These are phyloP conservation scores for Trametes pubescens DNA, from an alignment of 1,284 basidiomycete genomes.

Conservation along the genomic window DNA sequence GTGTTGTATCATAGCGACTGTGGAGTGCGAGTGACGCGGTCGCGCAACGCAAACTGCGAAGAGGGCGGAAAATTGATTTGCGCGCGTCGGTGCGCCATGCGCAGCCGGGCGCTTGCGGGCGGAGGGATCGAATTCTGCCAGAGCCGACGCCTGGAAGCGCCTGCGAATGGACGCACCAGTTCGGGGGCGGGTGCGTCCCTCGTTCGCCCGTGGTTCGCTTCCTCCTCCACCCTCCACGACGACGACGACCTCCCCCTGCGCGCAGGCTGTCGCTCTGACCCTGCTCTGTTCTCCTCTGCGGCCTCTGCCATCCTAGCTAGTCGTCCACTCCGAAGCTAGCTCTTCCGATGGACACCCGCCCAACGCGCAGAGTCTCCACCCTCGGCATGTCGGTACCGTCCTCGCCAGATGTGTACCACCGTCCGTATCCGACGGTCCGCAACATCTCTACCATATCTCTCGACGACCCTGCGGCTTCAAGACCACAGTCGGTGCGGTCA, in stretches of 20 bases:
- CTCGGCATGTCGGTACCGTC: slow-evolving; percentile 41
- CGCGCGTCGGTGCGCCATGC: background rate
- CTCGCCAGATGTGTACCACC: slow-evolving; percentile 50
- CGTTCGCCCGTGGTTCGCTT: slow-evolving; percentile 29
- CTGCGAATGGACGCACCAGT: slow-evolving; percentile 15
- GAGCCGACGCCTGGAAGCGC: slow-evolving; percentile 22
- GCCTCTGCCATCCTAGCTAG: slow-evolving; percentile 22
- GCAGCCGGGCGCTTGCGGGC: slow-evolving; percentile 12
- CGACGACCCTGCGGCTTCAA: slow-evolving; percentile 35
- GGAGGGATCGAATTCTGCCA: slow-evolving; percentile 15
- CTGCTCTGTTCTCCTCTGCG: slow-evolving; percentile 20
- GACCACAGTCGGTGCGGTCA: slow-evolving; percentile 33
- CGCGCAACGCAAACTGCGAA: background rate
- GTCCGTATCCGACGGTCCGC: slow-evolving; percentile 50
- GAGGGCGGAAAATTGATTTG: slow-evolving; percentile 3
- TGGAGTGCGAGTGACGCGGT: background rate
- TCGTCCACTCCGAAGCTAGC: slow-evolving; percentile 1
- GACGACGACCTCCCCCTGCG: slow-evolving; percentile 26
- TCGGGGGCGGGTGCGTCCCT: slow-evolving; percentile 24
- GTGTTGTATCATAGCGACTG: background rate
- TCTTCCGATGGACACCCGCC: slow-evolving; percentile 29
- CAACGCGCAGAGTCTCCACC: slow-evolving; percentile 40
- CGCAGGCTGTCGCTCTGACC: slow-evolving; percentile 26
- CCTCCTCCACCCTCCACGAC: slow-evolving; percentile 32
- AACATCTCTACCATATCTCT: slow-evolving; percentile 47